Conservation (phyloP, 1,139 yeast species). For the Arxiozyma heterogenica region DNA sequence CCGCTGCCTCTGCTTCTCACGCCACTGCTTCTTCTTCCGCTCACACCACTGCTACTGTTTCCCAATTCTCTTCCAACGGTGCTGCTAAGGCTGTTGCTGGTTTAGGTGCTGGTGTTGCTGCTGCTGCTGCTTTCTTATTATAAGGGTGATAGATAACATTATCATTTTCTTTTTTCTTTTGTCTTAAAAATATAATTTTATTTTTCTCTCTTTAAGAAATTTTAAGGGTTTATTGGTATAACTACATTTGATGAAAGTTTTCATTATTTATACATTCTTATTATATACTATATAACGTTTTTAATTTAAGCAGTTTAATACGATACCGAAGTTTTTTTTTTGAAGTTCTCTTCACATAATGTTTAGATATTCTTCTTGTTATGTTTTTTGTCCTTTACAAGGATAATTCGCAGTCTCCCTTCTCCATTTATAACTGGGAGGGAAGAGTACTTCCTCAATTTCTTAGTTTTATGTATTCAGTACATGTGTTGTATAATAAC, state of each 20-base stretch:
- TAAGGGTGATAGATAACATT: background rate
- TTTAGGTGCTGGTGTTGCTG: conserved; percentile 5
- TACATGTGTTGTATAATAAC: too few relatives aligned
- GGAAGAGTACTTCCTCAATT: too few relatives aligned
- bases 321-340: background rate
- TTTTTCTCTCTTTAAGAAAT: background rate
- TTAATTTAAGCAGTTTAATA: background rate
- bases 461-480: too few relatives aligned
- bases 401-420: too few relatives aligned
- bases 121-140: conserved; percentile 5
- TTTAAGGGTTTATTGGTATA: background rate
- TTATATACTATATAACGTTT: background rate
- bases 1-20: conserved; percentile 19
- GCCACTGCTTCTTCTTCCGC: conserved; percentile 24
- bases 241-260: background rate
- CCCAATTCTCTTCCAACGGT: conserved; percentile 4
- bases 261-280: background rate
- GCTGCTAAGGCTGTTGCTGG: conserved; percentile 4
- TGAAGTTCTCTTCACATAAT: too few relatives aligned
- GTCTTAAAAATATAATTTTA: background rate
- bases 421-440: too few relatives aligned
- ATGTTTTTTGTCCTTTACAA: too few relatives aligned
- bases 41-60: conserved; percentile 6
- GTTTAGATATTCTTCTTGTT: too few relatives aligned
- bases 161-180: background rate